Percentiles rank a stretch among this genome's conserved stretches.
These are phyloP conservation scores for Hydnomerulius pinastri DNA, from an alignment of 768 basidiomycete species.

Conservation along the genomic window DNA sequence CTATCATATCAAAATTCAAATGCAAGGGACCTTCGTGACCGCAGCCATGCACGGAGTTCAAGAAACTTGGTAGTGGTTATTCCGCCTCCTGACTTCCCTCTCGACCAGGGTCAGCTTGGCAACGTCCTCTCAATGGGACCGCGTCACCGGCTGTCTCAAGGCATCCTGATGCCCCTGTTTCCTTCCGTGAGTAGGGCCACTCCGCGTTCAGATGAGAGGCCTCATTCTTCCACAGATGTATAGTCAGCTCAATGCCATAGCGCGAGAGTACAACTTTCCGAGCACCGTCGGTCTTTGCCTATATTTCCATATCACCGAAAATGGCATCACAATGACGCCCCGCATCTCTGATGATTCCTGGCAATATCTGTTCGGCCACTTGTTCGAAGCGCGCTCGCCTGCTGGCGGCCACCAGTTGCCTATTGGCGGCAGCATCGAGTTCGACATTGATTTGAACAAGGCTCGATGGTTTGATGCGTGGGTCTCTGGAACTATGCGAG, in stretches of 20 bases:
- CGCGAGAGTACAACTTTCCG: constrained; percentile 80
- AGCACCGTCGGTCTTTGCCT: constrained; percentile 75
- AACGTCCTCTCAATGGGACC: constrained; percentile 61
- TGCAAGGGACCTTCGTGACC: constrained; percentile 46
- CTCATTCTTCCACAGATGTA: constrained; percentile 53
- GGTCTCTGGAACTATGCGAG: constrained; percentile 56
- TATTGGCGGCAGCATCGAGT: constrained; percentile 80
- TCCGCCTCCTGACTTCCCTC: constrained; percentile 59
- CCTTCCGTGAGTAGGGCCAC: constrained; percentile 52
- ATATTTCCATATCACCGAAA: constrained; percentile 68
- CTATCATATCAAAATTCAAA: constrained; percentile 56
- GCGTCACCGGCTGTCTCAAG: constrained; percentile 60
- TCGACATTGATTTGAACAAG: constrained; percentile 76
- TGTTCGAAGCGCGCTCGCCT: constrained; percentile 46
- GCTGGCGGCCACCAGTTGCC: constrained; percentile 45
- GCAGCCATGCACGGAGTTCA: constrained; percentile 37
- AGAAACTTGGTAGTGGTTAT: constrained; percentile 67
- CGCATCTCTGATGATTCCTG: constrained; percentile 80
- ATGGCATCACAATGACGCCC: constrained; percentile 57
- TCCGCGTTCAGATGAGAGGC: not conserved
- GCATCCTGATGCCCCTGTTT: constrained; percentile 73
- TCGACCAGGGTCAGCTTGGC: constrained; percentile 60
- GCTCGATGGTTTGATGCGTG: constrained; percentile 82
- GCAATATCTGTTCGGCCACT: constrained; percentile 68
- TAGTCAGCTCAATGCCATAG: constrained; percentile 75